Evolutionary conservation across 495 filamentous ascomycete species (phyloP), one percentile per base, ranked within the genome.

Genomic region (Amorphotheca resinae): DNA sequence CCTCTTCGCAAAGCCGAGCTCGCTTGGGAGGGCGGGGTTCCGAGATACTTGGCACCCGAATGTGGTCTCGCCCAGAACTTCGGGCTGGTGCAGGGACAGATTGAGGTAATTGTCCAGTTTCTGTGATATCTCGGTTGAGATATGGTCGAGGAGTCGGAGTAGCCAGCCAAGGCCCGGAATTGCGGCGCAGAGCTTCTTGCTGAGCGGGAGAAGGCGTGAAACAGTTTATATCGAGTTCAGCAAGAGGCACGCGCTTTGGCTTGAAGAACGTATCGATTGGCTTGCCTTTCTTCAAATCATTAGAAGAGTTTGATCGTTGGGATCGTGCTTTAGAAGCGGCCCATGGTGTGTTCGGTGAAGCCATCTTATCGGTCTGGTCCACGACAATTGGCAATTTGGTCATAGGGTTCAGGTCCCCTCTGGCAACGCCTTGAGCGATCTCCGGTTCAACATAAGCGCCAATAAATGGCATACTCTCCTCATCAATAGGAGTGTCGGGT

Each of bases 371-470:
- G 58, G 66, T 53, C 20, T 58, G 15, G 23, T 55, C 2, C 50
- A 76, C 35, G 22, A 67, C 35, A 42, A 94, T 80, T 2, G 68
- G 69, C 34, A 78, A 55, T 59, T 94, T 95, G 12, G 86, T 93
- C 46, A 86, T 87, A 12, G 91, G 91, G 58, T 96, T 79, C 21
- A 95, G 60, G 46, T 95, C 83, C 17, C 91, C 91, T 9, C 49
- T 57, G n/a, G 89, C 84, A 43, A 99, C 81, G 3, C 77, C 77
- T 48, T 68, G 63, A 2, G 91, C 87, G 52, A 86, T 59, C 28
- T 77, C 65, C 3, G 72, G 64, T 22, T 83, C 78, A 17, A 88
- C 72, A 44, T 77, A 69, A 15, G 64, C 63, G 9, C 91, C 91
- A 54, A 96, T 86, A 48, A 80, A 95, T 0, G 79, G 68, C 59